A percentile compares a stretch with the other conserved stretches of the same genome.
Evolutionary conservation across 257 asterid species (phyloP).

Genomic region (Sherardia arvensis): DNA sequence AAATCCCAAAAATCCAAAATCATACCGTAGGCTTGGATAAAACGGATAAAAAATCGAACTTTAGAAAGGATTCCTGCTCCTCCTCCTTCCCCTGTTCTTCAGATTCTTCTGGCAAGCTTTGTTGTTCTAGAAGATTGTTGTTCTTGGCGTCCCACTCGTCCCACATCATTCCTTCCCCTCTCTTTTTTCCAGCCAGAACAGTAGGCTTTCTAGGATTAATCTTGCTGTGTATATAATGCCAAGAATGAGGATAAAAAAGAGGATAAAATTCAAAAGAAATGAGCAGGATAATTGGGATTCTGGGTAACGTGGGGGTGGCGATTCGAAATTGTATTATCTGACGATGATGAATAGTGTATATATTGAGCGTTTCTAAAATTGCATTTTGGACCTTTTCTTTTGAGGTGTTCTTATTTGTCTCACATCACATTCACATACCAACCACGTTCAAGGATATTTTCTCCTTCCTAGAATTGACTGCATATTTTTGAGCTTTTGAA

Average conservation of each 20-base stretch:
- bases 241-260: background rate
- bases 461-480: too few species aligned
- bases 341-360: background rate
- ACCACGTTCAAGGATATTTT: too few species aligned
- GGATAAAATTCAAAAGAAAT: background rate
- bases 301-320: background rate
- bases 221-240: background rate
- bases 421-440: too few species aligned
- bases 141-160: constrained; percentile 47
- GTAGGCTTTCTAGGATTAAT: background rate
- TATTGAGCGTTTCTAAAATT: too few species aligned
- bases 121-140: constrained; percentile 19
- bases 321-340: background rate
- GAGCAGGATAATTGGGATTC: background rate
- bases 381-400: too few species aligned
- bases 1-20: background rate
- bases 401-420: too few species aligned
- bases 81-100: constrained; percentile 14
- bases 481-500: too few species aligned
- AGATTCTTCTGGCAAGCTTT: constrained; percentile 24
- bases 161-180: constrained; percentile 47
- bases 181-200: constrained; percentile 8
- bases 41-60: constrained; percentile 59
- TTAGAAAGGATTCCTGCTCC: constrained; percentile 30
- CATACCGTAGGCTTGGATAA: constrained; percentile 64